Evolutionary conservation across 768 basidiomycete genomes (phyloP).

Genomic region (Leccinellum luteum): DNA sequence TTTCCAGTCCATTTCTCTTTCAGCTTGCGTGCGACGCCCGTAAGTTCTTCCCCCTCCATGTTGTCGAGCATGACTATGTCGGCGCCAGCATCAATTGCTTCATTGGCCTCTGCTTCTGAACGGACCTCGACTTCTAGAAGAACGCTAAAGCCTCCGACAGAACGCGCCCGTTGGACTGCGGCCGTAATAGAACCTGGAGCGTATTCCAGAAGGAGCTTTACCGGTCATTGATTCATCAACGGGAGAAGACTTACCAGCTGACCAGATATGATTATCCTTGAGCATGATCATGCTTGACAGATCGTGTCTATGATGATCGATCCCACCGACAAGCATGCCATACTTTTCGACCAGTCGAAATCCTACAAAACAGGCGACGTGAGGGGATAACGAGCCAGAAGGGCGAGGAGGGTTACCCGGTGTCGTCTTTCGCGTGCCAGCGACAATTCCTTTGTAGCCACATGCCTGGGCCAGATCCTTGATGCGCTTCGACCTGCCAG

Average conservation of each 20-base stretch:
- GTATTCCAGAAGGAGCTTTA: conserved; percentile 4
- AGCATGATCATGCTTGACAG: conserved; percentile 99
- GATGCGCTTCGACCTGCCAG: conserved; percentile 72
- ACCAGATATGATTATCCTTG: conserved; percentile 99
- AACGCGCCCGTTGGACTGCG: conserved; percentile 81
- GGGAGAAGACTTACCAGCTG: conserved; percentile 57
- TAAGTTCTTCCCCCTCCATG: conserved; percentile 74
- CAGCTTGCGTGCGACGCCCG: conserved; percentile 62
- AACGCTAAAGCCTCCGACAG: conserved; percentile 88
- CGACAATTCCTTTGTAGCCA: conserved; percentile 86
- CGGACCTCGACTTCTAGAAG: conserved; percentile 93
- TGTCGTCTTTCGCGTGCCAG: conserved; percentile 96
- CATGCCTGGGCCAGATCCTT: conserved; percentile 72
- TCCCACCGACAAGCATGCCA: conserved; percentile 96
- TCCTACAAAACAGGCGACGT: conserved; percentile 42
- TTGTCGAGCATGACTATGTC: conserved; percentile 97
- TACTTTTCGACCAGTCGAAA: conserved; percentile 98
- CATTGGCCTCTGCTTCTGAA: conserved; percentile 86
- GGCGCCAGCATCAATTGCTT: conserved; percentile 95
- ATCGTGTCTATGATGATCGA: conserved; percentile 93
- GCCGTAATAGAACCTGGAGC: conserved; percentile 79
- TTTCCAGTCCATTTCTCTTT: conserved; percentile 78
- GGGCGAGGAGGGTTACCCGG: conserved; percentile 50
- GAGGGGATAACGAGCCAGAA: neutral
- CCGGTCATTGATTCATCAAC: neutral